These are phyloP conservation scores for Madurella mycetomatis DNA, from an alignment of 2,329 filamentous ascomycete genomes.

Conservation along the genomic window DNA sequence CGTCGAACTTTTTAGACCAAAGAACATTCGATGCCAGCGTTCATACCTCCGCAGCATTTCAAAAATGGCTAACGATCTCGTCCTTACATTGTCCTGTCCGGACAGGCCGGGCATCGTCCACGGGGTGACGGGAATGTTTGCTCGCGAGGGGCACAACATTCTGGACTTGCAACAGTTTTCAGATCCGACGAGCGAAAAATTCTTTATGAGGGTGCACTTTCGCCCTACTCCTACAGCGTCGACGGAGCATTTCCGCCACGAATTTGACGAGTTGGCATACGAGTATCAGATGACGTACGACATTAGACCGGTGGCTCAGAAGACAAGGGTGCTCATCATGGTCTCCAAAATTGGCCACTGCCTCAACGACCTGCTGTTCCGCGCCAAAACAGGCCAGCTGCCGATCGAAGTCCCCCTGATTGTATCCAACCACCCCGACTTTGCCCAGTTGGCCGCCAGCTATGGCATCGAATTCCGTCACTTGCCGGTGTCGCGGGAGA, in stretches of 20 bases:
- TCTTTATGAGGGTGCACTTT: conserved; percentile 89
- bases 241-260: conserved; percentile 48
- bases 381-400: conserved; percentile 68
- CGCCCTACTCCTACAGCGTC: conserved; percentile 51
- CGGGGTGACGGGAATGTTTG: conserved; percentile 74
- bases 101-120: conserved; percentile 83
- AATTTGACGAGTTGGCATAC: conserved; percentile 57
- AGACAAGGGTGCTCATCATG: conserved; percentile 79
- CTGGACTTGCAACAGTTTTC: conserved; percentile 82
- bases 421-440: conserved; percentile 78
- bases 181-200: conserved; percentile 66
- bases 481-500: conserved; percentile 73
- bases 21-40: background rate
- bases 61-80: conserved; percentile 54
- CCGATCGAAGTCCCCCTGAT: conserved; percentile 72
- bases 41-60: conserved; percentile 13
- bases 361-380: conserved; percentile 78
- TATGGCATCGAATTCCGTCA: conserved; percentile 79
- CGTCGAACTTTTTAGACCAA: background rate
- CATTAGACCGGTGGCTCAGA: conserved; percentile 62
- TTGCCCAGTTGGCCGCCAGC: conserved; percentile 60
- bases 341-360: conserved; percentile 86
- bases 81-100: conserved; percentile 77
- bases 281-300: conserved; percentile 68
- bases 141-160: conserved; percentile 70